Base-by-base conservation (phyloP, 2,329 filamentous ascomycete genomes). In the Myrmaecium sp. region DNA sequence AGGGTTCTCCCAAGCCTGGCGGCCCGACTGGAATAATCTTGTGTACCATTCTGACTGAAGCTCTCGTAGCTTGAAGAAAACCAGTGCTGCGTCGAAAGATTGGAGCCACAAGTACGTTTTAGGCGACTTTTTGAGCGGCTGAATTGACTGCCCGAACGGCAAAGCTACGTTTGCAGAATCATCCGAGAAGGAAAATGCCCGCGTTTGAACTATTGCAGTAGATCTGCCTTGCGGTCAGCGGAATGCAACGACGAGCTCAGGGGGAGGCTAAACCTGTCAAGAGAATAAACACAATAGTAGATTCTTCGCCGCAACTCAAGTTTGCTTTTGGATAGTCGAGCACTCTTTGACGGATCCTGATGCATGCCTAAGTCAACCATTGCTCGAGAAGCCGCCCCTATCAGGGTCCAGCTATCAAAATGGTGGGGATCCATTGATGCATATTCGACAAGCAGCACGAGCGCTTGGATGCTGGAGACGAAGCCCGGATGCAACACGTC, bases 131-230 rank as follows among this genome's bases (percentile, higher is more conserved):
- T 55, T 49, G 38, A 55, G 43, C 44, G 18, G 49, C 38, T 23
- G 44, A 25, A 19, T 41, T 33, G 16, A 41, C 41, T 17, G 54
- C 47, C 5, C 47, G 28, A 66, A 64, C 2, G 83, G 82, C 34
- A 83, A 68, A n/a, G 67, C 69, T 16, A 95, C 84, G 36, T 80
- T 75, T 14, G 79, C 68, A 5, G 84, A 77, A 30, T 86, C 81
- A 44, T 95, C 86, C 0, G 82, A 86, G 44, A 95, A 94, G 0
- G 86, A 93, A 48, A 94, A 94, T 0, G 83, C 75, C 17, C 82
- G 66, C 7, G 79, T 79, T 37, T 91, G 73, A 4, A 86, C 79
- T 59, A 93, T 78, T 39, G 83, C 92, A 23, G 91, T 84, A 7
- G 80, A 74, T 43, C 82, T 83, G 35, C 23, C n/a, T n/a, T n/a